These are phyloP conservation scores for Dipodascopsis uninucleata DNA, from an alignment of 805 yeast genomes.

Conservation along the genomic window DNA sequence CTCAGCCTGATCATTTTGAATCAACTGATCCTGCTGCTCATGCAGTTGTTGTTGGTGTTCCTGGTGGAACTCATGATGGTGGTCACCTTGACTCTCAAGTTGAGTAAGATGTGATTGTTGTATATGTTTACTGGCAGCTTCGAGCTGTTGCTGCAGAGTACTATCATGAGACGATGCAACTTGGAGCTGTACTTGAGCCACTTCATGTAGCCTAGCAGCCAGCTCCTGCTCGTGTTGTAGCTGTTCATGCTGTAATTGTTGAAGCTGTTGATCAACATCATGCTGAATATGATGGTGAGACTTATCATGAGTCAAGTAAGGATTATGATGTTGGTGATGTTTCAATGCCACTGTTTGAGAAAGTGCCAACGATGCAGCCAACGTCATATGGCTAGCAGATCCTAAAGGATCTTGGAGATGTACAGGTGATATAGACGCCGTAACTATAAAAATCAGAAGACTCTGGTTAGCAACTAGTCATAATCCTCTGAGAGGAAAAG, in stretches of 20 bases:
- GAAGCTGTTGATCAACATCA: not conserved
- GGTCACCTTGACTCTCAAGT: not conserved
- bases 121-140: constrained; percentile 2
- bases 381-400: constrained; percentile 9
- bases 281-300: constrained; percentile 20
- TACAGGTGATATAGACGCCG: constrained; percentile 18
- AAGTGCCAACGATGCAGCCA: constrained; percentile 7
- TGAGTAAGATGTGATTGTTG: constrained; percentile 1
- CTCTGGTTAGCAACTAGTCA: not conserved
- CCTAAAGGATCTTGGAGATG: constrained; percentile 13
- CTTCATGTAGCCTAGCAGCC: not conserved
- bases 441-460: constrained; percentile 3
- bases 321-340: constrained; percentile 7
- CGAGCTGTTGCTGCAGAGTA: constrained; percentile 7
- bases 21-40: constrained; percentile 1
- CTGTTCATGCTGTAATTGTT: not conserved
- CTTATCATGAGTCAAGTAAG: constrained; percentile 3
- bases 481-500: too few relatives aligned
- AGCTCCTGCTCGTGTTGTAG: constrained; percentile 1
- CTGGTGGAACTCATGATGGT: not conserved
- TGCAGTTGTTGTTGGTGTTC: constrained; percentile 1
- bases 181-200: not conserved
- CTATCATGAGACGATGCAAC: not conserved
- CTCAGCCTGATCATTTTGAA: not conserved
- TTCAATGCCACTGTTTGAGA: constrained; percentile 1